phyloP scores from a whole-genome alignment of 768 basidiomycete genomes.

The Daedaleopsis sinensis region DNA sequence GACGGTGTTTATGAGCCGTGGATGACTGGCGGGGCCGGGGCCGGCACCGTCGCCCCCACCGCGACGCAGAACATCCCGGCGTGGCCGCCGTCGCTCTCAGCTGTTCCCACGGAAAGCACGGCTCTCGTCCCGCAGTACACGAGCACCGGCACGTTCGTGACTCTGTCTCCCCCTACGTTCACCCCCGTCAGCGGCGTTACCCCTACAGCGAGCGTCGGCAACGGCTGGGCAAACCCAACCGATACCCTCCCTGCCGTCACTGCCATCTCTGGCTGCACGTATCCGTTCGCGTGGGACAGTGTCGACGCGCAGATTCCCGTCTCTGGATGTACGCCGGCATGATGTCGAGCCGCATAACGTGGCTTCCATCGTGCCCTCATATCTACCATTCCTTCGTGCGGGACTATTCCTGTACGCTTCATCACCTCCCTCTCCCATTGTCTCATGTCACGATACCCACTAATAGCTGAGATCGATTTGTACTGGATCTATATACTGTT shows the following conservation, averaged over 20 bases:
- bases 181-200: conserved; percentile 37
- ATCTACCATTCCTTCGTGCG: neutral
- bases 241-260: conserved; percentile 57
- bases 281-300: conserved; percentile 65
- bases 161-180: conserved; percentile 55
- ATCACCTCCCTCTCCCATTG: neutral
- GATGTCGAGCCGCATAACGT: neutral
- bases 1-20: conserved; percentile 56
- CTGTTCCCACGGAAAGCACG: conserved; percentile 47
- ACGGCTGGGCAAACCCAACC: conserved; percentile 56
- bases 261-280: conserved; percentile 61
- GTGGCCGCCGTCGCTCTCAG: conserved; percentile 53
- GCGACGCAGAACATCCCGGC: conserved; percentile 45
- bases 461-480: neutral
- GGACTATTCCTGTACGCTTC: neutral
- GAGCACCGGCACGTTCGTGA: conserved; percentile 53
- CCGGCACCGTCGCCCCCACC: conserved; percentile 45
- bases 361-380: neutral
- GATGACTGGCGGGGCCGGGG: conserved; percentile 67
- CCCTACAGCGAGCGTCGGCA: conserved; percentile 41
- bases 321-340: conserved; percentile 28
- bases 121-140: conserved; percentile 64
- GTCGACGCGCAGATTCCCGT: conserved; percentile 22
- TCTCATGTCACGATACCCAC: neutral
- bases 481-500: neutral